A percentile compares a stretch with the other conserved stretches of the same genome.
phyloP scores from a whole-genome alignment of 108 stramenopile genomes.

The Fistulifera pelliculosa region DNA sequence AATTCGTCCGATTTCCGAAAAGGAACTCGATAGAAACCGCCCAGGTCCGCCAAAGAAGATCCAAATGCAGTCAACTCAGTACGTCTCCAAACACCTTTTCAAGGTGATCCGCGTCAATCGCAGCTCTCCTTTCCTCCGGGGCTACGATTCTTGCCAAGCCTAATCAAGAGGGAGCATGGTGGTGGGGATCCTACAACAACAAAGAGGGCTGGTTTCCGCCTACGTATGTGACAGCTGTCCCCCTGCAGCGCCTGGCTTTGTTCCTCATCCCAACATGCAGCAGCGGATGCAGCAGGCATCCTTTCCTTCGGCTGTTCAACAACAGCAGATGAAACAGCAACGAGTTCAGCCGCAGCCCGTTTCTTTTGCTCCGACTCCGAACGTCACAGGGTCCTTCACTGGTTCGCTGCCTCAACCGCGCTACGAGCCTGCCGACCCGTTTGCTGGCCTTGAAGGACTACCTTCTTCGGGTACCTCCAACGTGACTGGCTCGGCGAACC shows the following conservation, averaged over 20 bases:
- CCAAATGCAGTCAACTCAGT: constrained; percentile 6
- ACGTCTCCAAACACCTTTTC: constrained; percentile 75
- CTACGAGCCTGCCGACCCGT: constrained; percentile 60
- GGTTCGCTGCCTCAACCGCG: constrained; percentile 32
- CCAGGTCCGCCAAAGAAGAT: too few species aligned
- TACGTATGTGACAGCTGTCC: constrained; percentile 62
- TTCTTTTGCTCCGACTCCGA: neutral
- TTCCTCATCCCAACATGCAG: constrained; percentile 29
- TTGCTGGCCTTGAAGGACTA: constrained; percentile 54
- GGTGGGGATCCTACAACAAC: constrained; percentile 6
- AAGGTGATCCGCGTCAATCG: constrained; percentile 55
- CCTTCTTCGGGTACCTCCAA: neutral
- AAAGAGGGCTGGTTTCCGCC: constrained; percentile 45
- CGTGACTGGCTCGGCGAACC: constrained; percentile 10
- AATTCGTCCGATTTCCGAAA: too few species aligned
- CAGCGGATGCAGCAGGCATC: constrained; percentile 53
- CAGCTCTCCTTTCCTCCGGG: constrained; percentile 69
- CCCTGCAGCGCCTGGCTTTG: constrained; percentile 13
- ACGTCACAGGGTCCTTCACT: neutral
- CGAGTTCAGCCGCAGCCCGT: constrained; percentile 26
- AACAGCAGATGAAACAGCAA: constrained; percentile 24
- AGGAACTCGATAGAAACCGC: too few species aligned
- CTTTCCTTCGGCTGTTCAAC: constrained; percentile 41
- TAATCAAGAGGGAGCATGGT: constrained; percentile 51
- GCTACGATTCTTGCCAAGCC: constrained; percentile 46